Base-by-base conservation (phyloP, 805 yeast genomes). In the Isabelozyma gotoi region DNA sequence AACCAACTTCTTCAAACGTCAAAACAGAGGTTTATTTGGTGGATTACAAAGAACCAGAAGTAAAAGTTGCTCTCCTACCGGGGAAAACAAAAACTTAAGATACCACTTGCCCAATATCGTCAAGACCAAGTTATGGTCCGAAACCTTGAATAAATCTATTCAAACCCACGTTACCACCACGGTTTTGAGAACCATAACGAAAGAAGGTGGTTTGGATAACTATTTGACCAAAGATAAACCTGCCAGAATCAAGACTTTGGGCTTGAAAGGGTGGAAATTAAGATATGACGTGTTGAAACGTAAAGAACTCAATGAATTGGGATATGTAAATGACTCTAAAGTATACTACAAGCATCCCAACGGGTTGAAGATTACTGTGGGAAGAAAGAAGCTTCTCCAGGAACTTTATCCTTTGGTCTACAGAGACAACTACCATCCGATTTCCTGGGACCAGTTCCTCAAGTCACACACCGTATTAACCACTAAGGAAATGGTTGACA, bases 201-300 rank as follows among this genome's bases (percentile, higher is more conserved):
- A 82, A 55, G 98, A 92, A 63, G 99, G 99, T 48, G 99, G 99
- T 4, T 73, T 94, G 44, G 99, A 94, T 60, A 83, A 83, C 50
- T 94, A 94, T 61, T 65, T 94, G 48, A 76, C 82, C 35, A 94
- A 94, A 66, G 96, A 90, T 46, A 88, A 86, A 52, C 74, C 95
- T 5, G 95, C 96, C 2, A 78, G 99, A 69, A 74, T 88, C 51
- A 94, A 94, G 71, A 96, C 94, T 62, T 71, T 94, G 58, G 99
- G 99, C 0, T 85, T 91, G 42, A 74, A 79, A 44, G 99, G 98
- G 27, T 94, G 98, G 98, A 80, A 79, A 55, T 73, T 94, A 52
- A 84, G 92, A 58, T 91, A 85, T 63, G 78, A 81, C 44, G 82
- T 94, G 12, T 63, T 92, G 57, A 67, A 65, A 55, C 62, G 64